Base-by-base conservation (phyloP, 2,329 filamentous ascomycete species). In the Nothomitra cinnamomea region DNA sequence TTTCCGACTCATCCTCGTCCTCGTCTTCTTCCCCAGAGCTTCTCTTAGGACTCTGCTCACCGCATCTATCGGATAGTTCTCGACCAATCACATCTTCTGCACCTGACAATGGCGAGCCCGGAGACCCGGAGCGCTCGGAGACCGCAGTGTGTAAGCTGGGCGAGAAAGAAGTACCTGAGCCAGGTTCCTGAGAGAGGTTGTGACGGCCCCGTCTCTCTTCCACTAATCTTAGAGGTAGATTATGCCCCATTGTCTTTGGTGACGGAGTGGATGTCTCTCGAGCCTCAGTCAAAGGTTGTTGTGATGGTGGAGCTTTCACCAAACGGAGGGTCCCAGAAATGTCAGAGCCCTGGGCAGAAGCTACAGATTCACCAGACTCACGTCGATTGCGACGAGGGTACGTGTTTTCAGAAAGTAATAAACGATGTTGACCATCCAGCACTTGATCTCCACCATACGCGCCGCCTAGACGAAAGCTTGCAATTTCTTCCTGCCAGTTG, bases 1-100 rank as follows among this genome's bases (percentile, higher is more conserved):
- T 81, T 55, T 85, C 83, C 13, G 84, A 88, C 53, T 76, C 74
- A 28, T 76, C 75, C 22, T 77, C 74, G 12, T 66, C 63, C 10
- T 55, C 54, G 4, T 54, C 52, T 52, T 59, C 53, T 42, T 57
- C 52, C 8, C 17, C 49, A 15, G 38, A 15, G 13, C 38, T 19
- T n/a, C 38, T 41, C 38, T n/a, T 15, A 19, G 17, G 38, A 41
- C 17, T 41, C 15, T 5, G 13, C 13, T 41, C 13, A 41, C 17
- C 38, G 4, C 3, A 5, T n/a, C 17, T 15, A n/a, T n/a, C 38
- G 38, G 38, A 5, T 5, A n/a, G 13, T 19, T 41, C 15, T n/a
- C 17, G 38, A 19, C 15, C 5, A n/a, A 13, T 51, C 5, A 6
- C 15, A 24, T n/a, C 21, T 49, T 49, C 22, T 19, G 6, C 15